Percentiles rank a stretch among this genome's conserved stretches.
Conservation (phyloP, 2,329 filamentous ascomycete species). For the Fusarium palustre region DNA sequence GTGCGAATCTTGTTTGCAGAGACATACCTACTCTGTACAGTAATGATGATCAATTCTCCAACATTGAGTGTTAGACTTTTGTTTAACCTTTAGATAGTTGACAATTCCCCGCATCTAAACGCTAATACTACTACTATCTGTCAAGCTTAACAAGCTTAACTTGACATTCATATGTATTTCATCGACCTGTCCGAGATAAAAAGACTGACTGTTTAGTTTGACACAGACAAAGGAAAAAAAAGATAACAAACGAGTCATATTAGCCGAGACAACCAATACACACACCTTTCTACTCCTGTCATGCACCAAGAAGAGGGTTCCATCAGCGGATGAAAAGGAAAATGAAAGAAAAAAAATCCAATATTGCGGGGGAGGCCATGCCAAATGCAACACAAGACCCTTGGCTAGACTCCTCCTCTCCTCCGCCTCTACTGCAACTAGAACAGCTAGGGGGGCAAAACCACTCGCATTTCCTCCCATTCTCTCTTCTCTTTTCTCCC, state of each 20-base stretch:
- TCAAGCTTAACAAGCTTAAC: neutral
- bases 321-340: conserved; percentile 16
- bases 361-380: conserved; percentile 35
- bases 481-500: neutral
- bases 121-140: neutral
- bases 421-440: conserved; percentile 10
- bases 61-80: neutral
- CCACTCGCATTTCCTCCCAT: neutral
- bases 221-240: neutral
- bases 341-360: conserved; percentile 20
- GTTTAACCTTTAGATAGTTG: neutral
- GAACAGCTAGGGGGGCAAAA: conserved; percentile 16
- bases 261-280: conserved; percentile 21
- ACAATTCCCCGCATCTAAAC: neutral
- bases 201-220: neutral
- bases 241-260: neutral
- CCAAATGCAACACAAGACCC: conserved; percentile 5
- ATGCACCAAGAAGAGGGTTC: neutral
- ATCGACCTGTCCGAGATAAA: too few species aligned
- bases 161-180: neutral
- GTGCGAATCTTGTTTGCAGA: neutral
- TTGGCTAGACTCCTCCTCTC: conserved; percentile 10
- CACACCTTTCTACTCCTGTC: neutral
- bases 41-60: neutral
- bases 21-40: neutral